These are phyloP conservation scores for Murraya koenigii DNA, from an alignment of 345 rosid species.

Conservation along the genomic window DNA sequence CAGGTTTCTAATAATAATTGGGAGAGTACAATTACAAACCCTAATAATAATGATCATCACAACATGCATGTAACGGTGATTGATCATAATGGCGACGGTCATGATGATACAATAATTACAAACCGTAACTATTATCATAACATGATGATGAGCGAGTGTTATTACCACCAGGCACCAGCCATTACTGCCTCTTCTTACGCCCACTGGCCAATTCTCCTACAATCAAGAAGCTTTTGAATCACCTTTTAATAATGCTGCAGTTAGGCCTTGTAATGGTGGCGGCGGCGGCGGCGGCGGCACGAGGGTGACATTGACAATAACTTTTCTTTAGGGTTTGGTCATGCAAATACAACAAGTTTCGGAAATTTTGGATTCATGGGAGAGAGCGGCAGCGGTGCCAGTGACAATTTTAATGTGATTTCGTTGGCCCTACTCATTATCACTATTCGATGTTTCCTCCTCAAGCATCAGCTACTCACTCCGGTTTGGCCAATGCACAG, in stretches of 20 bases:
- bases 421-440: too few relatives aligned
- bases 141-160: not conserved
- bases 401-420: too few relatives aligned
- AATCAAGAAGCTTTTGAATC: not conserved
- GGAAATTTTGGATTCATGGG: not conserved
- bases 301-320: not conserved
- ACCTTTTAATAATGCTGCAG: not conserved
- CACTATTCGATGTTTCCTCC: too few relatives aligned
- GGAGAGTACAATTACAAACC: not conserved
- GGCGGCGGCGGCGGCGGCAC: not conserved
- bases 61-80: too few relatives aligned
- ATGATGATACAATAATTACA: not conserved
- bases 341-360: not conserved
- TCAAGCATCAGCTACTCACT: too few relatives aligned
- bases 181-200: not conserved
- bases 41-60: not conserved
- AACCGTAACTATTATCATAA: not conserved
- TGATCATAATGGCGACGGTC: too few relatives aligned
- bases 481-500: too few relatives aligned
- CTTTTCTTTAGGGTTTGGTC: not conserved
- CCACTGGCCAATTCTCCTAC: not conserved
- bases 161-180: not conserved
- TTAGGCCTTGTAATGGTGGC: too few relatives aligned
- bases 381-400: not conserved
- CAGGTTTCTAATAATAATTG: not conserved